Conservation (phyloP, 2,329 filamentous ascomycete genomes). For the Ceratocystis eucalypticola region DNA sequence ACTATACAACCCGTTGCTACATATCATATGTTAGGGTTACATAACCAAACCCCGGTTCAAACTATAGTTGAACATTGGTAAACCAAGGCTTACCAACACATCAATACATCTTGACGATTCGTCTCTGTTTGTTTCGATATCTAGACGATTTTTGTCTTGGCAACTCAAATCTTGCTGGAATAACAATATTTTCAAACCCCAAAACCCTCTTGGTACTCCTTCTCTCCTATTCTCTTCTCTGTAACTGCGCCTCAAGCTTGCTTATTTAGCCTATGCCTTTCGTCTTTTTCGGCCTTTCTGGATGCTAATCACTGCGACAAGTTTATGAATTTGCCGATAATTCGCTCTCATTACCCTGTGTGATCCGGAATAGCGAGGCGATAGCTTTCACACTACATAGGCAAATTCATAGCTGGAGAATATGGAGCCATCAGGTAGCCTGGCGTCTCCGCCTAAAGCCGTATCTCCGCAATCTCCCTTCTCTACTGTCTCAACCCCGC, state of each 20-base stretch:
- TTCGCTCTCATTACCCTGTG: neutral
- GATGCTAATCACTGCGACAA: neutral
- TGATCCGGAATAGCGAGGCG: neutral
- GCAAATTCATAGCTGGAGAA: neutral
- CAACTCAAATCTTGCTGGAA: neutral
- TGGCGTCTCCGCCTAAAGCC: constrained; percentile 44
- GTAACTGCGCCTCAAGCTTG: neutral
- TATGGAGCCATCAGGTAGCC: constrained; percentile 34
- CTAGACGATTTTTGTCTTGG: neutral
- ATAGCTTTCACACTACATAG: neutral
- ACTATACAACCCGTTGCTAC: too few relatives aligned
- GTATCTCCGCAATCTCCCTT: constrained; percentile 54
- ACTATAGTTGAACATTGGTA: neutral
- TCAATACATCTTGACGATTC: neutral
- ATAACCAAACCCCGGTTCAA: neutral
- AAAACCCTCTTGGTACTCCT: neutral
- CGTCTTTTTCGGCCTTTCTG: neutral
- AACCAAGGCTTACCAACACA: neutral
- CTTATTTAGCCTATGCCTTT: neutral
- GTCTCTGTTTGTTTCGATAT: neutral
- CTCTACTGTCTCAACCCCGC: constrained; percentile 46
- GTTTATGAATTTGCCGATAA: neutral
- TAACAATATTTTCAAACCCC: neutral
- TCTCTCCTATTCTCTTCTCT: neutral
- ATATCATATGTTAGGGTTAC: neutral